Evolutionary conservation across 768 basidiomycete genomes (phyloP).

Genomic region (Lentinula lateritia): DNA sequence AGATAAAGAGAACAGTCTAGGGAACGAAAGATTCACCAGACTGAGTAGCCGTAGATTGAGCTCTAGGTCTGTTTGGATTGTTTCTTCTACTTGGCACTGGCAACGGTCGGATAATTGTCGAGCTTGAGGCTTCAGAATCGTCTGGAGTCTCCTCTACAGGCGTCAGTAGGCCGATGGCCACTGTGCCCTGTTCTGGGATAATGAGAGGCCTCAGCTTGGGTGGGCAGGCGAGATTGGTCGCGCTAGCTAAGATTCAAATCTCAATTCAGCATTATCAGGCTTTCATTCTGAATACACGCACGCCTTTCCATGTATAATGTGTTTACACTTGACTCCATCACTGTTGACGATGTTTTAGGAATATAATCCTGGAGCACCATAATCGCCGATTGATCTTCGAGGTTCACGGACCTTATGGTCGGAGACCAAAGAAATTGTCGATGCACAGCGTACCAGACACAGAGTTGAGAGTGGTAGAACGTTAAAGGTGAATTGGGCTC

Average conservation of each 20-base stretch:
- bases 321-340: background rate
- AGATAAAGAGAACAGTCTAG: background rate
- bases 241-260: background rate
- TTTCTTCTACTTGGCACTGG: background rate
- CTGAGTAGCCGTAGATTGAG: background rate
- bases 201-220: slow-evolving; percentile 3
- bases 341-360: background rate
- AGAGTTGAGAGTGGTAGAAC: background rate
- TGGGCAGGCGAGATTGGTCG: background rate
- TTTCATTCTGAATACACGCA: background rate
- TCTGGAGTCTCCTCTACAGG: slow-evolving; percentile 2
- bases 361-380: background rate
- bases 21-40: background rate
- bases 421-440: background rate
- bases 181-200: background rate
- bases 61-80: background rate
- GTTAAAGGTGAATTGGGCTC: background rate
- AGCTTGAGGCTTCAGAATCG: background rate
- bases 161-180: background rate
- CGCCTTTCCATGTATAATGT: background rate
- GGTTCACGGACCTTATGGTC: background rate
- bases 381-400: background rate
- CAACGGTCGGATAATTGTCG: background rate
- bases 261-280: background rate
- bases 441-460: background rate